phyloP scores from a whole-genome alignment of 331 rosid genomes.

The Arachis monticola region DNA sequence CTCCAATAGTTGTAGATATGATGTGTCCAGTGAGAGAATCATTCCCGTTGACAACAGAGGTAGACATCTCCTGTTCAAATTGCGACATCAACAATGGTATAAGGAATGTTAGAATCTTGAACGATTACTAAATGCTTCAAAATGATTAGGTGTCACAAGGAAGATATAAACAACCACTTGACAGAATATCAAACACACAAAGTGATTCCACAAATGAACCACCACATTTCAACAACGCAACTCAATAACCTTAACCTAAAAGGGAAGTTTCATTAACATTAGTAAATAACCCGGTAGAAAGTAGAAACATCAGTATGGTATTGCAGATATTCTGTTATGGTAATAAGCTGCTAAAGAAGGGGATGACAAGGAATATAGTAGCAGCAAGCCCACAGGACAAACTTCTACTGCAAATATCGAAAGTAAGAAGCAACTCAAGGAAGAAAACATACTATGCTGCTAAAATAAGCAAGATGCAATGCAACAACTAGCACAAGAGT shows the following conservation, averaged over 20 bases:
- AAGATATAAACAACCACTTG: conserved; percentile 2
- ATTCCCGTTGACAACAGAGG: conserved; percentile 77
- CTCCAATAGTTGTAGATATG: conserved; percentile 94
- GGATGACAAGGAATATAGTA: conserved; percentile 20
- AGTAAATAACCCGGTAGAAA: background rate
- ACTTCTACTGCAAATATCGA: conserved; percentile 14
- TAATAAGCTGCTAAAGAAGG: conserved; percentile 27
- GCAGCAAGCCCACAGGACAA: conserved; percentile 22
- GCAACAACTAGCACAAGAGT: conserved; percentile 16
- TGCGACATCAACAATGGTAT: conserved; percentile 17
- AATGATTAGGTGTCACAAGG: conserved; percentile 2
- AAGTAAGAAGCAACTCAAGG: conserved; percentile 24
- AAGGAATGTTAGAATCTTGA: conserved; percentile 28
- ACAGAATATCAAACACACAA: background rate
- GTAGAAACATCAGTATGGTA: conserved; percentile 3
- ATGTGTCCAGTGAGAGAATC: conserved; percentile 96
- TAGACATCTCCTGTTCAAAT: conserved; percentile 75
- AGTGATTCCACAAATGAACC: background rate
- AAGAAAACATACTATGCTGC: background rate
- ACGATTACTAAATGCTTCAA: background rate
- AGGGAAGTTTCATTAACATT: background rate
- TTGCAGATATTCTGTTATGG: background rate
- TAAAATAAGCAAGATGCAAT: conserved; percentile 18
- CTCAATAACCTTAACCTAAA: background rate
- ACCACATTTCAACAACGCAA: background rate